Evolutionary conservation across 345 rosid species (phyloP), one percentile per base, ranked within the genome.

Genomic region (Cochlearia excelsa): DNA sequence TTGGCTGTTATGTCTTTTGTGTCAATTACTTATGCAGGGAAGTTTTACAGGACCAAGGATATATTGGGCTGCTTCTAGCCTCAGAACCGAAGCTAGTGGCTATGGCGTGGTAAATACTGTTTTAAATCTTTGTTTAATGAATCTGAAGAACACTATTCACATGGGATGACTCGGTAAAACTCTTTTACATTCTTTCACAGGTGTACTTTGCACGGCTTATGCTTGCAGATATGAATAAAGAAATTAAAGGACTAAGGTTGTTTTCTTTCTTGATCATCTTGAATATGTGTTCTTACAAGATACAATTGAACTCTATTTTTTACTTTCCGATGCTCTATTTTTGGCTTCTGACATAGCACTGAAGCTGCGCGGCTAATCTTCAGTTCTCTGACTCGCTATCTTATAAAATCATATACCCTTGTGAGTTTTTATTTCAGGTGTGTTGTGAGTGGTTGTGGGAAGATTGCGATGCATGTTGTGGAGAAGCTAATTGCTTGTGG

Each of bases 11-110:
- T 74, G 61, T 58, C 76, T 82, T 69, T 70, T 69, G 72, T 78
- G 68, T 75, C 62, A 64, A 68, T 77, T 66, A 77, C 88, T 81
- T 82, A 74, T 86, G 94, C 95, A 93, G 97, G 99, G 99, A 81
- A 93, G 97, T 82, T 93, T 84, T 82, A 81, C 95, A 79, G 97
- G 96, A 71, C 96, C 99, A 28, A 80, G 90, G 71, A 84, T 84
- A 80, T 89, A 82, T 71, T 93, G 96, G 97, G 87, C 99, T 47
- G 96, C 96, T 54, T 93, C 97, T 72, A 93, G 97, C 73, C 99
- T 93, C 49, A 91, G 96, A 70, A 93, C 99, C 62, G 99, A 93
- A 84, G 99, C 97, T 64, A 87, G 96, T 74, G 99, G 97, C 76
- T 93, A 93, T 77, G 99, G 97, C 28, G 84, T 93, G 95, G 99